Base-by-base conservation (phyloP, 2,329 filamentous ascomycete genomes). In the Drechslerella coelobrocha region DNA sequence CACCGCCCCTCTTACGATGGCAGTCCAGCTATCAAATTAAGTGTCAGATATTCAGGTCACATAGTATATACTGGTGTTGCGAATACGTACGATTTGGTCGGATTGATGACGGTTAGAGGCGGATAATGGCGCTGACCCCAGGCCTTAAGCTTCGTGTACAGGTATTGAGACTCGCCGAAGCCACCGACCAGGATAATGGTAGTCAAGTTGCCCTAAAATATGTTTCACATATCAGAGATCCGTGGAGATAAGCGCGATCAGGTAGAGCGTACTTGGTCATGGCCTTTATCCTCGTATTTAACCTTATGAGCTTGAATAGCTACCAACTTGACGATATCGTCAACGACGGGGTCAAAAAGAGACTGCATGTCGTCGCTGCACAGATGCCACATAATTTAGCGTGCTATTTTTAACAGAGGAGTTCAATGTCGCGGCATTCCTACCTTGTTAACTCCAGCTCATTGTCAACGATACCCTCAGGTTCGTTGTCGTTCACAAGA, bases 341-440 rank as follows among this genome's bases (percentile, higher is more conserved):
- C 21, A 12, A 74, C 63, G 1, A 68, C 55, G 10, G 72, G 73
- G 39, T 73, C 73, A 21, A 74, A 74, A 9, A 72, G 26, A 4
- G n/a, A 10, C 31, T 53, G 61, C 62, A 73, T 65, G 41, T 74
- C 73, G 19, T 50, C 47, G 2, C 59, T 65, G 17, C 4, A 10
- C 17, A 26, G 6, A 26, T 21, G 10, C 9, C 23, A 21, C 2
- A 37, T 17, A 12, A 23, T 34, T 37, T 45, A 41, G 9, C 14
- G n/a, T 27, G 17, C 8, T 10, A 34, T 12, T n/a, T 43, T 21
- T 24, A 51, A 19, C 10, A 53, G 12, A 19, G 5, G 2, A 12
- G 12, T 19, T 21, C 26, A n/a, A n/a, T n/a, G n/a, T n/a, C n/a
- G n/a, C n/a, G n/a, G n/a, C n/a, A n/a, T n/a, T n/a, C n/a, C n/a